phyloP scores from a whole-genome alignment of 2,329 filamentous ascomycete species.

The Sporothrix sp. region DNA sequence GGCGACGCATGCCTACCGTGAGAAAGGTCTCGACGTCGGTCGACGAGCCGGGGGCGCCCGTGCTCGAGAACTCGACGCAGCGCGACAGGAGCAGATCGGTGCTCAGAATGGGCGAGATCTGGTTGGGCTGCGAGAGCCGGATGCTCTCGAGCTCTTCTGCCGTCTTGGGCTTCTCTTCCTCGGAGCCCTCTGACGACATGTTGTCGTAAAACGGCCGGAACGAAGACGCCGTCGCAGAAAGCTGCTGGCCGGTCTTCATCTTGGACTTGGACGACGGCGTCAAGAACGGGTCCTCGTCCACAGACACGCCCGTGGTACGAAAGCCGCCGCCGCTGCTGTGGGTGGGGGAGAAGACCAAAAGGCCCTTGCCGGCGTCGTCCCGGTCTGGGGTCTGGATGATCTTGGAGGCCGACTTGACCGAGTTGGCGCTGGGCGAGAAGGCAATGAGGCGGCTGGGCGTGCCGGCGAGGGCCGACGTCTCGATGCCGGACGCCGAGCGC shows the following conservation, averaged over 20 bases:
- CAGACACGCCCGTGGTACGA: constrained; percentile 21
- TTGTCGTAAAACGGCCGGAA: constrained; percentile 44
- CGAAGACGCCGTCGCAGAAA: constrained; percentile 54
- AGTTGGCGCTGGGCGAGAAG: constrained; percentile 52
- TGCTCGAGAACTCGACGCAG: constrained; percentile 33
- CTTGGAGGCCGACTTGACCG: constrained; percentile 33
- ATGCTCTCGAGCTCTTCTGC: constrained; percentile 14
- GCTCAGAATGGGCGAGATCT: constrained; percentile 32
- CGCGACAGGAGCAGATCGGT: constrained; percentile 37
- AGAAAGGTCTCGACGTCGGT: constrained; percentile 36
- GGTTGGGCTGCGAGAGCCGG: constrained; percentile 19
- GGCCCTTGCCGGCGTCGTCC: constrained; percentile 22
- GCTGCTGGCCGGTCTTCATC: constrained; percentile 32
- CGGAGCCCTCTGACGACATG: constrained; percentile 19
- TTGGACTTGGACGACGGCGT: constrained; percentile 26
- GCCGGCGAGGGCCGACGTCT: constrained; percentile 27
- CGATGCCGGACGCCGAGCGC: no score
- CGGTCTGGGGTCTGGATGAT: constrained; percentile 26
- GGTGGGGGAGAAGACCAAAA: constrained; percentile 22
- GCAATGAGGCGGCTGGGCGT: constrained; percentile 55
- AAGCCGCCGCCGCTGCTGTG: constrained; percentile 19
- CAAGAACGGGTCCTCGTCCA: constrained; percentile 47
- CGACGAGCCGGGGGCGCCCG: constrained; percentile 22
- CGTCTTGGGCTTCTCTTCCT: constrained; percentile 5
- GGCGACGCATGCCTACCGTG: constrained; percentile 28